Percentiles rank a stretch among this genome's conserved stretches.
Conservation (phyloP, 2,329 filamentous ascomycete genomes). For the Chaetomium olivaceum region DNA sequence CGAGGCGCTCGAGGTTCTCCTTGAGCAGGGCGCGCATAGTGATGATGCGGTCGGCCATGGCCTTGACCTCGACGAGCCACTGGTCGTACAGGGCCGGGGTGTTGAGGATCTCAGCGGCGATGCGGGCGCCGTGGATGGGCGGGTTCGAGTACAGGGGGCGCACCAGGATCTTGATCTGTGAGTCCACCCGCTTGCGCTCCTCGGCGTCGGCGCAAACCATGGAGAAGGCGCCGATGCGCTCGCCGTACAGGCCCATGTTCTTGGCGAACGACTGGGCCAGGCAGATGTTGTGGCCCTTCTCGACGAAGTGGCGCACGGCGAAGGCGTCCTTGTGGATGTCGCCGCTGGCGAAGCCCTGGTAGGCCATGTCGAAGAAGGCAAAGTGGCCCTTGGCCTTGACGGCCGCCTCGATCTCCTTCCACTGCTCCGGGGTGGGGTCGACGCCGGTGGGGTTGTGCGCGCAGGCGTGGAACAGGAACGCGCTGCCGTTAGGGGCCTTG, state of each 20-base stretch:
- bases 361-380: conserved; percentile 99
- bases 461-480: conserved; percentile 93
- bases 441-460: conserved; percentile 98
- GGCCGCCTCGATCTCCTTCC: conserved; percentile 83
- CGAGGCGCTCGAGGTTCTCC: conserved; percentile 90
- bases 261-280: conserved; percentile 96
- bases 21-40: conserved; percentile 94
- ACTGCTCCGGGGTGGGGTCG: conserved; percentile 89
- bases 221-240: conserved; percentile 96
- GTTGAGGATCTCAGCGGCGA: conserved; percentile 90
- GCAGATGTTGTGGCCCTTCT: conserved; percentile 84
- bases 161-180: conserved; percentile 97
- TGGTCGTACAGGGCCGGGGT: conserved; percentile 81
- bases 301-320: conserved; percentile 88
- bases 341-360: conserved; percentile 95
- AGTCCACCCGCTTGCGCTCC: conserved; percentile 94
- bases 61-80: conserved; percentile 96
- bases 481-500: conserved; percentile 79
- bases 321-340: conserved; percentile 92
- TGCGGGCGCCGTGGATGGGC: conserved; percentile 91
- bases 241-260: conserved; percentile 99
- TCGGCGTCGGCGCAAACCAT: conserved; percentile 80
- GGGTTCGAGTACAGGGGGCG: conserved; percentile 98
- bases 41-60: conserved; percentile 98
- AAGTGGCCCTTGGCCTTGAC: conserved; percentile 87